These are phyloP conservation scores for Mucor lusitanicus DNA, from an alignment of 371 early-diverging fungal species.

Conservation along the genomic window DNA sequence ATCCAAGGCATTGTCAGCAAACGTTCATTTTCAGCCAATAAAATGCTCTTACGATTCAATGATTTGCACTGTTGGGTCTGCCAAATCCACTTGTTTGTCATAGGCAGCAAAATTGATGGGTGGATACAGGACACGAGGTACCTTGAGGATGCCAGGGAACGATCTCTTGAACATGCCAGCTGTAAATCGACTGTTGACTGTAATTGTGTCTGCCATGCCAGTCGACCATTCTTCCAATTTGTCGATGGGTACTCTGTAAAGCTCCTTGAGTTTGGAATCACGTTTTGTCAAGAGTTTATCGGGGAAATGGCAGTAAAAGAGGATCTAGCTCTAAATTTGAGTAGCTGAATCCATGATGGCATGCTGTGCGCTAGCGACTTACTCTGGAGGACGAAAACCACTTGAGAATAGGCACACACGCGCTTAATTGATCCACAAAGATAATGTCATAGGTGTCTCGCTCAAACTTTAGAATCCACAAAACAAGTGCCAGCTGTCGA, in stretches of 20 bases:
- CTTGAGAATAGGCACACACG: conserved; percentile 80
- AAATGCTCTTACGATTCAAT: conserved; percentile 53
- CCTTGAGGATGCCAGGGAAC: conserved; percentile 62
- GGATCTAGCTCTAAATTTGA: conserved; percentile 43
- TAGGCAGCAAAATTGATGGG: conserved; percentile 79
- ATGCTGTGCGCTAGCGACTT: background rate
- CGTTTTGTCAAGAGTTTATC: conserved; percentile 82
- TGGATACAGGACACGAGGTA: conserved; percentile 83
- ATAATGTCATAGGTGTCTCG: conserved; percentile 69
- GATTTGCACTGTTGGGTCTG: conserved; percentile 55
- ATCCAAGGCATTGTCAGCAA: background rate
- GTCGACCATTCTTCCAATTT: conserved; percentile 85
- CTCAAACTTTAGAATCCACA: conserved; percentile 46
- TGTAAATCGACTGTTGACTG: conserved; percentile 92
- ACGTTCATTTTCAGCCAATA: background rate
- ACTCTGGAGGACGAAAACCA: conserved; percentile 62
- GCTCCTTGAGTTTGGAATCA: conserved; percentile 59
- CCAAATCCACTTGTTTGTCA: conserved; percentile 56
- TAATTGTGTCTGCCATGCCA: conserved; percentile 81
- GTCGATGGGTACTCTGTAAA: conserved; percentile 88
- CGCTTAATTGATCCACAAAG: conserved; percentile 92
- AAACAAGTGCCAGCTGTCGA: conserved; percentile 71
- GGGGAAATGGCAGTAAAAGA: conserved; percentile 98
- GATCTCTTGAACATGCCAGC: conserved; percentile 72
- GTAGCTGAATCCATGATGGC: background rate